Percentiles rank a stretch among this genome's conserved stretches.
Conservation (phyloP, 805 yeast species). For the Tetrapisispora fleetii region DNA sequence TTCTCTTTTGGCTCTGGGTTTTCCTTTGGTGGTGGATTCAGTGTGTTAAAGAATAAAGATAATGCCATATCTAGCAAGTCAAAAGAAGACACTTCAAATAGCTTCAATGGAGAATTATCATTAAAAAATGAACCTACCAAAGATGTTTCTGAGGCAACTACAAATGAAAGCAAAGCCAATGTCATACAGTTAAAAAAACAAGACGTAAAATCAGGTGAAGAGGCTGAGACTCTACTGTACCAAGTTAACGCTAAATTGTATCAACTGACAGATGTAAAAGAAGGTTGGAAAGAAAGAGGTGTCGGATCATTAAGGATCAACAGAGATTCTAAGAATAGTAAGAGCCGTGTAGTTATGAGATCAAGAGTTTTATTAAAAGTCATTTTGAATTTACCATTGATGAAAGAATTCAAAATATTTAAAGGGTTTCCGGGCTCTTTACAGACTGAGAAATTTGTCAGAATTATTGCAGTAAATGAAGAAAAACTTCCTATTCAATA, state of each 20-base stretch:
- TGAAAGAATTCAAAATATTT: slow-evolving; percentile 48
- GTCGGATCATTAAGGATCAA: slow-evolving; percentile 82
- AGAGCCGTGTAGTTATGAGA: slow-evolving; percentile 77
- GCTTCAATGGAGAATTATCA: slow-evolving; percentile 6
- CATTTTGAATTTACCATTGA: slow-evolving; percentile 64
- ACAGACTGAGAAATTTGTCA: slow-evolving; percentile 70
- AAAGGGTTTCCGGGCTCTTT: slow-evolving; percentile 84
- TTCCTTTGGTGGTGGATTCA: slow-evolving; percentile 32
- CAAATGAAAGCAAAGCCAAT: slow-evolving; percentile 17
- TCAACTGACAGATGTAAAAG: slow-evolving; percentile 51
- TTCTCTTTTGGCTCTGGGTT: slow-evolving; percentile 38
- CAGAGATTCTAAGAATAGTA: slow-evolving; percentile 29
- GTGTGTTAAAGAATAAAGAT: slow-evolving; percentile 16
- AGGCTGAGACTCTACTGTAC: slow-evolving; percentile 61
- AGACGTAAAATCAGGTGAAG: slow-evolving; percentile 78
- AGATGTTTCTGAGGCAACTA: slow-evolving; percentile 11
- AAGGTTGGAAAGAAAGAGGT: slow-evolving; percentile 96
- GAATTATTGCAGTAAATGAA: slow-evolving; percentile 60
- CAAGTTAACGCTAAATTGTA: slow-evolving; percentile 72
- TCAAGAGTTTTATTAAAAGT: slow-evolving; percentile 79
- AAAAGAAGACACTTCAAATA: slow-evolving; percentile 7
- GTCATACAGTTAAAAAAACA: slow-evolving; percentile 46
- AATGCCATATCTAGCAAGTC: slow-evolving; percentile 5
- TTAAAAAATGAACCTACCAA: slow-evolving; percentile 12
- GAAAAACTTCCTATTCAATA: slow-evolving; percentile 67